Evolutionary conservation across 805 yeast species (phyloP), one percentile per base, ranked within the genome.

Genomic region (Saturnispora sanitii): DNA sequence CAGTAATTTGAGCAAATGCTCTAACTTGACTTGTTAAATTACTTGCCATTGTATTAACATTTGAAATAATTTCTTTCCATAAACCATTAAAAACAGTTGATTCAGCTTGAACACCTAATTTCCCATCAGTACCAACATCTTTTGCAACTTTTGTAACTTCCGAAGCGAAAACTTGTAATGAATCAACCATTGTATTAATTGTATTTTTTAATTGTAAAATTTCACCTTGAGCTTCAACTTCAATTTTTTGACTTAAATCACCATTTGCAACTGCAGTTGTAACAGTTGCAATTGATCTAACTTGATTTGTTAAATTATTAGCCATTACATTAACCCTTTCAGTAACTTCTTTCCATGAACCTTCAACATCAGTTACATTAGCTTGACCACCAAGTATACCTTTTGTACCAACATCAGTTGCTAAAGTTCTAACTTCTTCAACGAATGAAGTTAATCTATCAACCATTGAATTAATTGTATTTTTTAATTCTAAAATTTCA

Each of bases 1-100:
- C 94, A 0, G 95, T 85, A 53, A 85, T 85, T 57, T 85, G 94
- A 29, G 94, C 94, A 65, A 85, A 85, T 0, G 94, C 95, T 61
- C 95, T 74, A 54, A 85, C 95, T 64, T 85, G 95, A 1, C 94
- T 80, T 0, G 95, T 85, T 57, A 85, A 72, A 58, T 85, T 85
- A n/a, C 90, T 78, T 39, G 95, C 95, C 95, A 85, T 85, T 19
- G 90, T 84, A 56, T 85, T 85, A 49, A 85, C 95, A 61, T 85
- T 85, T 16, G 92, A 82, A 21, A 94, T 85, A 54, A 85, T 85
- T 52, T 83, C 94, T 55, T 82, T 84, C 95, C 95, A 85, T 45
- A 84, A 63, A 2, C 95, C 95, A 60, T 84, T 94, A 18, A 85
- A 94, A 64, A 85, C 95, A 40, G 78, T 74, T 21, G 85, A 94